A percentile compares a stretch with the other conserved stretches of the same genome.
Conservation (phyloP, 106 monocot species). For the Allium fistulosum region DNA sequence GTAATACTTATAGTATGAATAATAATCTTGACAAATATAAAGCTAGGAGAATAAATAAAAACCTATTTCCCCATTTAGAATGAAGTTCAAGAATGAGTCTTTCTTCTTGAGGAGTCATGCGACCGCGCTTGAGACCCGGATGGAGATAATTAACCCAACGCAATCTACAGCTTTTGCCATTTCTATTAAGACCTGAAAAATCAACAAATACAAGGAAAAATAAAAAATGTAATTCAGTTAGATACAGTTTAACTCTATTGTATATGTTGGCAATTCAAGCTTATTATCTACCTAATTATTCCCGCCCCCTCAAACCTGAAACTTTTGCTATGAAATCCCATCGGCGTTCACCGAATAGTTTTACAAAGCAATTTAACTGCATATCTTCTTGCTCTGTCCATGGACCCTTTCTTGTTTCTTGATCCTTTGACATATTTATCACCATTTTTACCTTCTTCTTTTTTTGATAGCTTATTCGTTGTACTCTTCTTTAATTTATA, state of each 20-base stretch:
- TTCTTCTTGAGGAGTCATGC: conserved; percentile 43
- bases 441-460: neutral
- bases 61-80: conserved; percentile 49
- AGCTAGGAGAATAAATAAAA: neutral
- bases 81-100: conserved; percentile 39
- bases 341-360: conserved; percentile 72
- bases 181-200: conserved; percentile 41
- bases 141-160: conserved; percentile 54
- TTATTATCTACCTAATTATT: conserved; percentile 9
- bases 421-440: conserved; percentile 3
- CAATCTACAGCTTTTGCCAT: conserved; percentile 46
- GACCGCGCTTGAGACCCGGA: conserved; percentile 42
- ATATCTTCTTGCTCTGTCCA: conserved; percentile 78
- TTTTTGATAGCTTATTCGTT: neutral
- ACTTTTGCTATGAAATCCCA: conserved; percentile 89
- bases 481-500: conserved; percentile 8
- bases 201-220: neutral
- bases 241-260: no score
- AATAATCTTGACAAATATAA: no score
- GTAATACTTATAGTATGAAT: no score
- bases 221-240: neutral
- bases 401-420: conserved; percentile 43
- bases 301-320: conserved; percentile 75
- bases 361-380: conserved; percentile 62
- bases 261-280: neutral